Evolutionary conservation across 768 basidiomycete genomes (phyloP).

Genomic region (Phaeotremella fagi): DNA sequence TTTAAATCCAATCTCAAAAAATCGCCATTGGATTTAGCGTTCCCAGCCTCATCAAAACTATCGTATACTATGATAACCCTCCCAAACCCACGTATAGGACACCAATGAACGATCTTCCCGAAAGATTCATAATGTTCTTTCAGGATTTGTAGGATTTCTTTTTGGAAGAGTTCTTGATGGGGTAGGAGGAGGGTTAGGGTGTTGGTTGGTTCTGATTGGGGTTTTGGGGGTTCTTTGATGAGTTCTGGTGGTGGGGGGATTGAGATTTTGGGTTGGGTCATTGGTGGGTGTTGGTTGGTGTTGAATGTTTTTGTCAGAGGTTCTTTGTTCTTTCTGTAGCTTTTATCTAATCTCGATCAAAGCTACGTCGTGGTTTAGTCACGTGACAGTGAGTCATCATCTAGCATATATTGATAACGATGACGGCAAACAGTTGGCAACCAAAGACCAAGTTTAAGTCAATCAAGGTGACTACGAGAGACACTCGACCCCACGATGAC

Average conservation of each 20-base stretch:
- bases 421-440: background rate
- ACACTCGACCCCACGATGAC: slow-evolving; percentile 7
- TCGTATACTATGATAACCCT: slow-evolving; percentile 75
- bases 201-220: slow-evolving; percentile 60
- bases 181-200: slow-evolving; percentile 76
- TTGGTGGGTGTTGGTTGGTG: no score
- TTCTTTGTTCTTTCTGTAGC: no score
- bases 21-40: slow-evolving; percentile 62
- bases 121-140: slow-evolving; percentile 67
- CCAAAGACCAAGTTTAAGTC: background rate
- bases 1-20: slow-evolving; percentile 37
- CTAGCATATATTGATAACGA: background rate
- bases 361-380: no score
- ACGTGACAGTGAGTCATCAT: no score
- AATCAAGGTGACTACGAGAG: background rate
- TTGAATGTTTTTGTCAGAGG: no score
- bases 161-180: slow-evolving; percentile 72
- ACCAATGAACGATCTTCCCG: slow-evolving; percentile 85
- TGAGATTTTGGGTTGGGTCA: background rate
- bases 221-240: background rate
- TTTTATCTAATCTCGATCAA: no score
- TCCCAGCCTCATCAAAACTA: slow-evolving; percentile 41
- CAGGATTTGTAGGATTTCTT: slow-evolving; percentile 62
- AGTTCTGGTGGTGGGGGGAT: background rate
- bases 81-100: slow-evolving; percentile 72